Evolutionary conservation across 371 early-diverging fungal species (phyloP), one percentile per base, ranked within the genome.

Genomic region (Mortierella sp.): DNA sequence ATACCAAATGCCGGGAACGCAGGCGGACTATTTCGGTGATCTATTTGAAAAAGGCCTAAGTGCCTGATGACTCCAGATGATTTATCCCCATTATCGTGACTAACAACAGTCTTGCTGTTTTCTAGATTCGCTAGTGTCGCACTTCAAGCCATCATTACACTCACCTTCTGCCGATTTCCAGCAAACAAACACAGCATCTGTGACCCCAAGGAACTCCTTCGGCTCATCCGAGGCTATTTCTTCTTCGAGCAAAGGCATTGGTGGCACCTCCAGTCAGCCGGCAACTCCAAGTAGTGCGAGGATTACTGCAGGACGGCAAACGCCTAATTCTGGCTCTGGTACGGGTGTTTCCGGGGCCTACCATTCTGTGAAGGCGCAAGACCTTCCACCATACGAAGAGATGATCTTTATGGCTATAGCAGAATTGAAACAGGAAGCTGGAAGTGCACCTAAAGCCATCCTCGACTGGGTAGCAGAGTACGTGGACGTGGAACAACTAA

Each of bases 401-500:
- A 80, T 80, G 80, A 80, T 80, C 19, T 78, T 78, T 23, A 63
- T 50, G 64, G 80, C 80, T 14, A 67, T 78, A n/a, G 62, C 65
- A 1, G 69, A 66, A 4, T 46, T 80, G 34, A 64, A 62, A 11
- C 56, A 78, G 28, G 73, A 64, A 3, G 62, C 39, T 8, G 80
- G 80, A 14, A 80, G 80, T 26, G 78, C 78, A 6, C 80, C 80
- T 9, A 80, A 78, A 12, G 57, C 63, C 3, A 78, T 80, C 15
- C 64, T 80, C 19, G 80, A 80, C 43, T 78, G 78, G 78, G 78
- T 80, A 21, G 64, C 69, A 37, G 75, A 39, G 80, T 80, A 80
- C 51, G 71, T 60, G n/a, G 0, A 12, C 26, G 21, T 12, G 4
- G 11, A 8, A 39, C 42, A 7, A 21, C n/a, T 27, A 24, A n/a